Conservation (phyloP, 164 flowering plant genomes). For the Stephania yunnanensis region DNA sequence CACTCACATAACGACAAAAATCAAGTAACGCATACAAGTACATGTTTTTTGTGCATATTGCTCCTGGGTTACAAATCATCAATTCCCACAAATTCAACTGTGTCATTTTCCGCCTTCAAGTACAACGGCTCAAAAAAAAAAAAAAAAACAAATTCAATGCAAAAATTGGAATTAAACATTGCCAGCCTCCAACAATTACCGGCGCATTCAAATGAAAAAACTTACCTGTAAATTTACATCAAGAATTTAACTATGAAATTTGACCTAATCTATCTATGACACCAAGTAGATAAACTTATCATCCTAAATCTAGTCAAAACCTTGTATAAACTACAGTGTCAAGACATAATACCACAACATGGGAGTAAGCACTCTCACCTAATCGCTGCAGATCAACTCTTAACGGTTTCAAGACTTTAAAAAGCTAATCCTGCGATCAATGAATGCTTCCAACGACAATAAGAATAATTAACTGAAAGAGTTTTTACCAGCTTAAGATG, state of each 20-base stretch:
- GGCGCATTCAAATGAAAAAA: neutral
- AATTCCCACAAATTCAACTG: no score
- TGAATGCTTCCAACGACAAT: neutral
- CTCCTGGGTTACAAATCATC: no score
- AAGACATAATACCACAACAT: conserved; percentile 3
- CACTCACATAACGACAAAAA: no score
- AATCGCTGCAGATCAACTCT: neutral
- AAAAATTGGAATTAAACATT: no score
- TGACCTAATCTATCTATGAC: neutral
- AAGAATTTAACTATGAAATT: neutral
- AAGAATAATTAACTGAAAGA: neutral
- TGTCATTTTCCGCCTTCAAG: no score
- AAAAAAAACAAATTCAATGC: no score
- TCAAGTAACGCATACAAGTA: no score
- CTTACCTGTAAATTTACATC: neutral
- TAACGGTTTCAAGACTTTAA: neutral
- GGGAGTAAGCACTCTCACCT: conserved; percentile 1
- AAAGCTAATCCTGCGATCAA: neutral
- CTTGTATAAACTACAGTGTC: neutral
- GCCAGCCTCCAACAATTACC: no score
- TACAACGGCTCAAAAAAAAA: no score
- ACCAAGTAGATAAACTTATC: no score
- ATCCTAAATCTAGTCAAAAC: neutral
- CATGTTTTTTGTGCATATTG: no score
- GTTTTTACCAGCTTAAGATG: neutral